Evolutionary conservation across 352 stramenopile species (phyloP).

Genomic region (Pythium biforme): DNA sequence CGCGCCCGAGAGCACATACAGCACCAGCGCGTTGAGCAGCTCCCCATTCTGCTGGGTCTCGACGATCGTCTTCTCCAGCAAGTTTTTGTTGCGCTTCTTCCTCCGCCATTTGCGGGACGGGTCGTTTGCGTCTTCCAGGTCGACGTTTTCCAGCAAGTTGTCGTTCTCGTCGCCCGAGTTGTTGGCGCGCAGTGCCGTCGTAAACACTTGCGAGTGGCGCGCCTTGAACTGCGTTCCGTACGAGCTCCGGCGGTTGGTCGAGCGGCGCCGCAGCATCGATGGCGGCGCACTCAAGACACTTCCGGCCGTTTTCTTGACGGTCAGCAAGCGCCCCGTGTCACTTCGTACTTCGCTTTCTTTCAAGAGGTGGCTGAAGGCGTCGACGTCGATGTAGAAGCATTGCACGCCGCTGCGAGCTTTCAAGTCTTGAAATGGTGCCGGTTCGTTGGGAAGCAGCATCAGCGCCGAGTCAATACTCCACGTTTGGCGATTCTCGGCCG

Average conservation of each 20-base stretch:
- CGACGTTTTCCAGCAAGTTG: conserved; percentile 30
- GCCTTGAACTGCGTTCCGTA: conserved; percentile 23
- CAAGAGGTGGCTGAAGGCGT: conserved; percentile 19
- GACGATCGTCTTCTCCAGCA: conserved; percentile 59
- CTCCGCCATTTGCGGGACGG: conserved; percentile 54
- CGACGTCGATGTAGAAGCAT: conserved; percentile 61
- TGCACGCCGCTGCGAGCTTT: conserved; percentile 46
- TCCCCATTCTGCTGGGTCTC: conserved; percentile 52
- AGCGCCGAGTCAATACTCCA: conserved; percentile 25
- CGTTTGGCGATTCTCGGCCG: conserved; percentile 1
- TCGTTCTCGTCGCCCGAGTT: conserved; percentile 22
- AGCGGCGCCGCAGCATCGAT: conserved; percentile 18
- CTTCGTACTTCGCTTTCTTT: conserved; percentile 13
- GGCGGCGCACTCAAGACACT: background rate
- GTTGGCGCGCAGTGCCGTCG: conserved; percentile 17
- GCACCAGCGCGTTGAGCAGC: conserved; percentile 54
- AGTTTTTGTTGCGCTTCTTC: conserved; percentile 73
- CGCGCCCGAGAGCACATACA: conserved; percentile 76
- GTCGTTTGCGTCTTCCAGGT: conserved; percentile 38
- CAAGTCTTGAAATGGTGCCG: conserved; percentile 27
- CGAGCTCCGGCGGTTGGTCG: conserved; percentile 21
- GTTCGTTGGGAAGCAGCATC: conserved; percentile 14
- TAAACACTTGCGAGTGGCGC: conserved; percentile 40
- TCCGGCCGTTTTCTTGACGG: conserved; percentile 13
- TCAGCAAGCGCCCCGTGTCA: conserved; percentile 1